Percentiles rank a stretch among this genome's conserved stretches.
Evolutionary conservation across 2,329 filamentous ascomycete genomes (phyloP).

Genomic region (Didymella arachidicola): DNA sequence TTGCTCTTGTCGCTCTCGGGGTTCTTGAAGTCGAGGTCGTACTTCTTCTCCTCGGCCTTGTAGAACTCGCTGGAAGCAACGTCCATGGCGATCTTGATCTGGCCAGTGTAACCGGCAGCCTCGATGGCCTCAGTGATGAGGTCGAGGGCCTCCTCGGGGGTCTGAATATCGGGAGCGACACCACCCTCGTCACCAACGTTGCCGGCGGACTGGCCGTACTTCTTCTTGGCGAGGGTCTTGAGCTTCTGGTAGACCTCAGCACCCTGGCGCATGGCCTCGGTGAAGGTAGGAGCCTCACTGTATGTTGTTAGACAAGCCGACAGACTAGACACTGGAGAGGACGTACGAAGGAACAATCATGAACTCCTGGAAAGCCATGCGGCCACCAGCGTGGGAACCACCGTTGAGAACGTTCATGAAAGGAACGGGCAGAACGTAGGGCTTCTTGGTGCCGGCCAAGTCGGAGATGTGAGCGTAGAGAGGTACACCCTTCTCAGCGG

Average conservation of each 20-base stretch:
- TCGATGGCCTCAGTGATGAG: slow-evolving; percentile 95
- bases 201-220: slow-evolving; percentile 97
- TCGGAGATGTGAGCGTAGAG: slow-evolving; percentile 66
- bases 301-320: slow-evolving; percentile 24
- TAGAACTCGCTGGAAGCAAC: slow-evolving; percentile 99
- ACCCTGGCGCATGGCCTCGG: slow-evolving; percentile 95
- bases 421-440: slow-evolving; percentile 64
- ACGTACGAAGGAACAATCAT: slow-evolving; percentile 61
- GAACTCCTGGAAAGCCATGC: slow-evolving; percentile 70
- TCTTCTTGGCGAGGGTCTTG: slow-evolving; percentile 97
- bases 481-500: slow-evolving; percentile 63
- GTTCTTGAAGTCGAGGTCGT: slow-evolving; percentile 99
- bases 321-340: background rate
- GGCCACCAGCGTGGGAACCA: slow-evolving; percentile 95
- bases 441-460: slow-evolving; percentile 61
- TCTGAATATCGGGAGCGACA: slow-evolving; percentile 99
- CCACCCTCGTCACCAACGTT: slow-evolving; percentile 99
- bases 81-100: slow-evolving; percentile 99
- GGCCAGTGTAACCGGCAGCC: slow-evolving; percentile 91
- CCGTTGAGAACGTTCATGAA: slow-evolving; percentile 66
- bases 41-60: slow-evolving; percentile 95
- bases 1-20: slow-evolving; percentile 93
- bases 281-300: slow-evolving; percentile 85
- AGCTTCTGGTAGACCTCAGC: slow-evolving; percentile 98
- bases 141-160: slow-evolving; percentile 92